Base-by-base conservation (phyloP, 495 filamentous ascomycete genomes). In the Aspergillus affinis region DNA sequence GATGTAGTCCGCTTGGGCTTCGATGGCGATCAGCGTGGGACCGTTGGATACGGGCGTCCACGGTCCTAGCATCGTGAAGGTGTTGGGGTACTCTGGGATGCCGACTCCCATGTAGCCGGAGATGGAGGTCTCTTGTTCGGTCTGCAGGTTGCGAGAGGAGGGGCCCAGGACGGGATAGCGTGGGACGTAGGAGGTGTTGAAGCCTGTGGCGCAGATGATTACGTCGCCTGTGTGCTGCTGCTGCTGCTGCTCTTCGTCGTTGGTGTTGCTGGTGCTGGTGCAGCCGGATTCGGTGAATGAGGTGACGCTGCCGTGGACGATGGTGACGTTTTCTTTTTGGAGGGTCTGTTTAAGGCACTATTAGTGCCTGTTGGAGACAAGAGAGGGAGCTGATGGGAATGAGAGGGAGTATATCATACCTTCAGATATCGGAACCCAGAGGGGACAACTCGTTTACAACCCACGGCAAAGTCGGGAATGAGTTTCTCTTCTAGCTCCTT, bases 21-120 rank as follows among this genome's bases (percentile, higher is more conserved):
- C 67, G n/a, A 63, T 59, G 7, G 50, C 62, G 26, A 50, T 26
- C 36, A 64, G 19, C 18, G 61, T 55, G 8, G 58, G 62, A 3
- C 62, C 62, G n/a, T 65, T 61, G 5, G 58, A 59, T n/a, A 65
- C 48, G 8, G 62, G 62, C 6, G 50, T 58, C 19, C 75, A 77
- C n/a, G 70, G 72, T 2, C 74, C 76, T 19, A 77, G 57, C 41
- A 78, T 65, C 19, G 80, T 76, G 67, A 85, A 84, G 59, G 84
- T 82, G 61, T 87, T 87, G 1, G 85, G 84, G 62, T 85, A 86
- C 3, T 74, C 76, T 32, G 81, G 74, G 21, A 82, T 70, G 18
- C 82, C 80, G 20, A 81, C 77, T 17, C 78, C 79, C 32, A 82
- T 71, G 62, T 88, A 87, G 6, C 79, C 74, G 50, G 78, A 74